A percentile compares a stretch with the other conserved stretches of the same genome.
Evolutionary conservation across 192 early-diverging fungal species (phyloP).

Genomic region (Phlyctochytrium planicorne): DNA sequence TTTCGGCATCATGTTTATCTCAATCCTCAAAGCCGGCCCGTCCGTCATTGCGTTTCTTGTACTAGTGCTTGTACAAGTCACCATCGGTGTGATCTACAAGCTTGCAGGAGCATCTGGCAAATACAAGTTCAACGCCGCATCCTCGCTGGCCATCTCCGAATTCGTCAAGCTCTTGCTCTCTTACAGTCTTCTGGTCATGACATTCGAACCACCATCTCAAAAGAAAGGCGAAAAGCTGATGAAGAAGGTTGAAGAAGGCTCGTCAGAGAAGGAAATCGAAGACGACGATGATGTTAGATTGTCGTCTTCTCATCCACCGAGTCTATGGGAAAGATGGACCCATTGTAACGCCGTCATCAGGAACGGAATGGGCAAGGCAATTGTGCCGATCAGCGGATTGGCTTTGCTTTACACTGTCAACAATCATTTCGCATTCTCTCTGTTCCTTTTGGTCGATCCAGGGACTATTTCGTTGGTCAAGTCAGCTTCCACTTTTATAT

Average conservation of each 20-base stretch:
- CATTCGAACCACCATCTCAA: not conserved
- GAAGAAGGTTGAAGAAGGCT: not conserved
- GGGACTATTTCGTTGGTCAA: conserved; percentile 23
- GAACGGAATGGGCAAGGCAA: not conserved
- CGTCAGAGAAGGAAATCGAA: too few species aligned
- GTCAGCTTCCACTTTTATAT: conserved; percentile 8
- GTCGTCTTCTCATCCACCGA: too few species aligned
- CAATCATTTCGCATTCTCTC: conserved; percentile 20
- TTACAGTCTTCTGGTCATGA: not conserved
- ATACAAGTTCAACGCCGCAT: conserved; percentile 1
- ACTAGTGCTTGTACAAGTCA: not conserved
- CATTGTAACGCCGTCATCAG: not conserved
- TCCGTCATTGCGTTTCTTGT: not conserved
- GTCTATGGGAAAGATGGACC: not conserved
- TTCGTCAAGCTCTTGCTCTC: not conserved
- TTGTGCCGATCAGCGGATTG: not conserved
- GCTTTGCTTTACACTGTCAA: conserved; percentile 12
- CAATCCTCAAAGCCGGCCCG: too few species aligned
- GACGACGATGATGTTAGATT: too few species aligned
- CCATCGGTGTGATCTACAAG: conserved; percentile 1
- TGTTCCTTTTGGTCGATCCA: conserved; percentile 14
- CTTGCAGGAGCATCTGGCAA: not conserved
- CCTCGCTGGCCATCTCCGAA: conserved; percentile 1
- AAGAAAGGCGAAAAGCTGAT: not conserved
- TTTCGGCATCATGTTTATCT: too few species aligned